A percentile compares a stretch with the other conserved stretches of the same genome.
Evolutionary conservation across 1,284 basidiomycete species (phyloP).

Genomic region (Ceratobasidium sp.): DNA sequence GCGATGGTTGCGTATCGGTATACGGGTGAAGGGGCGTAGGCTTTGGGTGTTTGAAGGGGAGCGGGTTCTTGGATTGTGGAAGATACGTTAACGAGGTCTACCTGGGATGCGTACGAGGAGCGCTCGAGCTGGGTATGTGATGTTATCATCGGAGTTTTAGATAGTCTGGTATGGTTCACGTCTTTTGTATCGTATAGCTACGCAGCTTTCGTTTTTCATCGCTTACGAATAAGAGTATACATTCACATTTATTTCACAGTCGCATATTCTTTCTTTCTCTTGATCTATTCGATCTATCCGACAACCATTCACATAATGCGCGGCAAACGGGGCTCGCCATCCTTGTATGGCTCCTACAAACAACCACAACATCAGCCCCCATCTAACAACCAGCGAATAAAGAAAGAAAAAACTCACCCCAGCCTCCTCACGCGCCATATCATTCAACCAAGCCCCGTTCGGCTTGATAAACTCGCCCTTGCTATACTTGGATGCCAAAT

Average conservation of each 20-base stretch:
- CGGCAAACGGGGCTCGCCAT: constrained; percentile 76
- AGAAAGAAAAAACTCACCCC: constrained; percentile 53
- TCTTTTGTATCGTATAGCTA: constrained; percentile 20
- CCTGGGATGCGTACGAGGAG: too few relatives aligned
- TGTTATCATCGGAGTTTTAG: neutral
- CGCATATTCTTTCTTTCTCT: neutral
- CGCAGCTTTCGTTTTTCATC: constrained; percentile 26
- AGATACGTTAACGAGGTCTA: too few relatives aligned
- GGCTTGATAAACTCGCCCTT: constrained; percentile 80
- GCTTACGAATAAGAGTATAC: neutral
- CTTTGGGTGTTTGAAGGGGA: too few relatives aligned
- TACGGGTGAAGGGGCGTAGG: constrained; percentile 34
- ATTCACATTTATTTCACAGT: constrained; percentile 25
- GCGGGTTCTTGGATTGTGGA: too few relatives aligned
- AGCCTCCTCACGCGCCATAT: constrained; percentile 78
- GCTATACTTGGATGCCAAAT: constrained; percentile 80
- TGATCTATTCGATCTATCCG: constrained; percentile 34
- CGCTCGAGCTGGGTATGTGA: too few relatives aligned
- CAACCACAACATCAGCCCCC: neutral
- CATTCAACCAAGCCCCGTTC: constrained; percentile 83
- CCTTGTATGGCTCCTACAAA: constrained; percentile 66
- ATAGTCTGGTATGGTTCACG: neutral
- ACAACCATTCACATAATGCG: constrained; percentile 61
- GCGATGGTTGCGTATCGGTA: constrained; percentile 53
- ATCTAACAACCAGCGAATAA: neutral